Conservation (phyloP, 371 early-diverging fungal species). For the Catenaria anguillulae region DNA sequence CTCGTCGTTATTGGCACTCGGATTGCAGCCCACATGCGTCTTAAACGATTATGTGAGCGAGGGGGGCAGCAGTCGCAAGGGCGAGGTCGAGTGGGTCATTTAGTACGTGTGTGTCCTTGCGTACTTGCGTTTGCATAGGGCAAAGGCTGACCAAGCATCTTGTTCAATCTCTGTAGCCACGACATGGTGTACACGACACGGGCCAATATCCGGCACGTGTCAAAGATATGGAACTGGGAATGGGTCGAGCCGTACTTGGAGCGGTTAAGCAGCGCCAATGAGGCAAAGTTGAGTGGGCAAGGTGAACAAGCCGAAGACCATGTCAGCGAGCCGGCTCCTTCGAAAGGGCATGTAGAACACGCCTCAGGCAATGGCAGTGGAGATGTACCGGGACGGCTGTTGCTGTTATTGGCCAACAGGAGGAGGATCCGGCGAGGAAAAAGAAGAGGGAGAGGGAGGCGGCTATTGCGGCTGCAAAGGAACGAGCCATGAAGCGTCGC, state of each 20-base stretch:
- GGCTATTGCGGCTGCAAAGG: too few relatives aligned
- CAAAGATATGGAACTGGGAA: constrained; percentile 19
- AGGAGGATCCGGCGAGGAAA: too few relatives aligned
- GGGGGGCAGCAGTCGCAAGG: constrained; percentile 24
- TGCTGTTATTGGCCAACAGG: too few relatives aligned
- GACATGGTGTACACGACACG: constrained; percentile 46
- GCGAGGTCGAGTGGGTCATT: constrained; percentile 59
- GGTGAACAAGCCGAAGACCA: too few relatives aligned
- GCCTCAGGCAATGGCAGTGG: too few relatives aligned
- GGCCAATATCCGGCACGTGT: constrained; percentile 50
- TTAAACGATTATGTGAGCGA: constrained; percentile 23
- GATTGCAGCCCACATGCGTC: constrained; percentile 46
- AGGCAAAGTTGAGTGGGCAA: neutral
- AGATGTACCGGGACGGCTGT: too few relatives aligned
- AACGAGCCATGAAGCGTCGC: too few relatives aligned
- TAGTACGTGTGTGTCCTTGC: constrained; percentile 28
- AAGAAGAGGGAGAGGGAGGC: too few relatives aligned
- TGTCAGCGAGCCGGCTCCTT: too few relatives aligned
- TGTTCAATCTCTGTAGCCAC: constrained; percentile 14
- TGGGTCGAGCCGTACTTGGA: constrained; percentile 23
- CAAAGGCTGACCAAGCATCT: neutral
- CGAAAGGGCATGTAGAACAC: too few relatives aligned
- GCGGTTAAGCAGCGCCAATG: constrained; percentile 6
- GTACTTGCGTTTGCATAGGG: neutral
- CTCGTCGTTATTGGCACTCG: constrained; percentile 36